A percentile compares a stretch with the other conserved stretches of the same genome.
Evolutionary conservation across 2,329 filamentous ascomycete genomes (phyloP).

Genomic region (Neonectria coccinea): DNA sequence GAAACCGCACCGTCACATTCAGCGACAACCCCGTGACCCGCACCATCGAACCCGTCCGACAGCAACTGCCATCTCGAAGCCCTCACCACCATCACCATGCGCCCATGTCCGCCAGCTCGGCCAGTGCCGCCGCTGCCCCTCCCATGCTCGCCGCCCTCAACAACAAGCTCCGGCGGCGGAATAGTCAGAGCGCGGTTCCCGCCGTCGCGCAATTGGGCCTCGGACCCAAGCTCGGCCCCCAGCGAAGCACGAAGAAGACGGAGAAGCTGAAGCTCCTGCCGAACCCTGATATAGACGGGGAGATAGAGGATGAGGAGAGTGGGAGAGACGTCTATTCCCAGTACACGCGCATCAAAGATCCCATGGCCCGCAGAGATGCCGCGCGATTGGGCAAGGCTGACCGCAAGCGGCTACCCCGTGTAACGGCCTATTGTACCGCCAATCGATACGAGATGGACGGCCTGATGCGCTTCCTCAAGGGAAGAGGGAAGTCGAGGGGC

Average conservation of each 20-base stretch:
- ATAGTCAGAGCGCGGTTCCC: slow-evolving; percentile 75
- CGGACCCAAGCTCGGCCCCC: slow-evolving; percentile 85
- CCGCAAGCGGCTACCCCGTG: slow-evolving; percentile 84
- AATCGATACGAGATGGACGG: slow-evolving; percentile 91
- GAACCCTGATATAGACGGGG: slow-evolving; percentile 84
- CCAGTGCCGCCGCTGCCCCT: slow-evolving; percentile 54
- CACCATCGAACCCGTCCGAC: slow-evolving; percentile 65
- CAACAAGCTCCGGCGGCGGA: slow-evolving; percentile 86
- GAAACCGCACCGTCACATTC: slow-evolving; percentile 78
- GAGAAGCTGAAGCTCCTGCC: slow-evolving; percentile 98
- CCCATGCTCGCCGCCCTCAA: slow-evolving; percentile 84
- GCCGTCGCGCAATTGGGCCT: slow-evolving; percentile 51
- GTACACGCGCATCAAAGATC: slow-evolving; percentile 97
- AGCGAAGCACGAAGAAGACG: slow-evolving; percentile 93
- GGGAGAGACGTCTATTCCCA: slow-evolving; percentile 97
- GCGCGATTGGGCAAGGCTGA: slow-evolving; percentile 94
- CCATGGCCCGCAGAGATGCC: slow-evolving; percentile 90
- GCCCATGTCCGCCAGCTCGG: slow-evolving; percentile 32
- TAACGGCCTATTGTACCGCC: slow-evolving; percentile 97
- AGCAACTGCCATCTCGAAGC: slow-evolving; percentile 40
- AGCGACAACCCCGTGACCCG: slow-evolving; percentile 75
- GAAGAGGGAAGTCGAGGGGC: slow-evolving; percentile 79
- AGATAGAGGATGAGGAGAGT: slow-evolving; percentile 85
- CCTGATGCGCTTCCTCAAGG: slow-evolving; percentile 91
- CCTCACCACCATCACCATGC: slow-evolving; percentile 46